Base-by-base conservation (phyloP, 176 grass and related monocot genomes). In the Ampelocalamus luodianensis region DNA sequence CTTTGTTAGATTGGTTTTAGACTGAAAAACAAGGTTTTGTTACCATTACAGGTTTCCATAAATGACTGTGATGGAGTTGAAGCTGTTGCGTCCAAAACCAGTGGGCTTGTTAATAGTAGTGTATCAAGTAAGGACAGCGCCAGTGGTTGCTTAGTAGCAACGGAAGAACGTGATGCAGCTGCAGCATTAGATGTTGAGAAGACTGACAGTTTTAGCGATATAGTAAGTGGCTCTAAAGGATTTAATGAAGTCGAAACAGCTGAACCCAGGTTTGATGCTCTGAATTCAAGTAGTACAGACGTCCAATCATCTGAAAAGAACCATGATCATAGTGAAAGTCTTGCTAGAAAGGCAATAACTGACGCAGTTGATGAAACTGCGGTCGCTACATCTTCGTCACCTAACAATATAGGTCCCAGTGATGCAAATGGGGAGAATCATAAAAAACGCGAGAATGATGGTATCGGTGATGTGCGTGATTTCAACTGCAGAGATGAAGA, bases 31-130 rank as follows among this genome's bases (percentile, higher is more conserved):
- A 72, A 7, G 32, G 23, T 46, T 89, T 77, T 90, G 8, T 67
- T 70, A 23, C 72, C 49, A 42, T 88, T 86, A 68, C 78, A 97
- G 91, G 81, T 40, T 69, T 73, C 87, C 22, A 70, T 23, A 49
- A 72, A 88, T 68, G 63, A 44, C 12, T 72, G 23, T 49, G 14
- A 62, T 80, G 70, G 86, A 69, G 72, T 67, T 39, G 22, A 76
- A 80, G 34, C 78, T 64, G 17, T 40, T 85, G 26, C 72, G 79
- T 65, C 78, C 53, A 78, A 82, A 69, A 67, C 56, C 54, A 9
- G 37, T 76, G 65, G 82, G 61, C 43, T 62, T 26, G 13, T 76
- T 69, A 72, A 72, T 58, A 71, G 37, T 77, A 55, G 42, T 48
- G 22, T 64, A 54, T 75, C 66, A 51, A 91, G 83, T 36, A 75